phyloP scores from a whole-genome alignment of 768 basidiomycete species.

The Auricularia sp. region DNA sequence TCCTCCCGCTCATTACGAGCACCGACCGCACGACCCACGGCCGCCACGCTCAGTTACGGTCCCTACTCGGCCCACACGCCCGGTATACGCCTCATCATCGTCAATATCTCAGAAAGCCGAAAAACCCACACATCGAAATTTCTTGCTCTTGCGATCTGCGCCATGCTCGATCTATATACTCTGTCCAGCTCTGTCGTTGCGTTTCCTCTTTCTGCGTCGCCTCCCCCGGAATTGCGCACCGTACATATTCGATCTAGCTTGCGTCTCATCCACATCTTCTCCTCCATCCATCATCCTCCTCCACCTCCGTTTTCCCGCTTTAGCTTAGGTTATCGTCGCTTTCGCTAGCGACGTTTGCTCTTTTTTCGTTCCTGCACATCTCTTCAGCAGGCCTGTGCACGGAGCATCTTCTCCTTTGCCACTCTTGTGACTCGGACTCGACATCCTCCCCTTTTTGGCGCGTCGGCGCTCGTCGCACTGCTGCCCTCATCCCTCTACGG shows the following conservation, averaged over 20 bases:
- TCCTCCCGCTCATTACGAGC: constrained; percentile 1
- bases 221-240: not conserved
- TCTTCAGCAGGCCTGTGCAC: not conserved
- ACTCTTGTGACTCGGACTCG: no score
- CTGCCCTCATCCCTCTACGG: not conserved
- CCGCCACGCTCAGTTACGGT: not conserved
- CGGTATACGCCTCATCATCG: not conserved
- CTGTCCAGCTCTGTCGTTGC: not conserved
- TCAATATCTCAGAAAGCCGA: not conserved
- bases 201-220: not conserved
- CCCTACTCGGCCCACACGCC: not conserved
- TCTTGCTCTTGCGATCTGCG: not conserved
- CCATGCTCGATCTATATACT: not conserved
- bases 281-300: not conserved
- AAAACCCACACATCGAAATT: not conserved
- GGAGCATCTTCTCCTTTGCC: not conserved
- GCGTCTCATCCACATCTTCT: not conserved
- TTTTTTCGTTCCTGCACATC: not conserved
- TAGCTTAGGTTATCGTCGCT: not conserved
- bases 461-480: not conserved
- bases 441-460: not conserved
- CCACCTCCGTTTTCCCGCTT: not conserved
- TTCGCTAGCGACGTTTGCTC: not conserved
- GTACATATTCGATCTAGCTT: constrained; percentile 1
- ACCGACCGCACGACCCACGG: not conserved